Base-by-base conservation (phyloP, 176 grass and related monocot species). In the Triticum aestivum region DNA sequence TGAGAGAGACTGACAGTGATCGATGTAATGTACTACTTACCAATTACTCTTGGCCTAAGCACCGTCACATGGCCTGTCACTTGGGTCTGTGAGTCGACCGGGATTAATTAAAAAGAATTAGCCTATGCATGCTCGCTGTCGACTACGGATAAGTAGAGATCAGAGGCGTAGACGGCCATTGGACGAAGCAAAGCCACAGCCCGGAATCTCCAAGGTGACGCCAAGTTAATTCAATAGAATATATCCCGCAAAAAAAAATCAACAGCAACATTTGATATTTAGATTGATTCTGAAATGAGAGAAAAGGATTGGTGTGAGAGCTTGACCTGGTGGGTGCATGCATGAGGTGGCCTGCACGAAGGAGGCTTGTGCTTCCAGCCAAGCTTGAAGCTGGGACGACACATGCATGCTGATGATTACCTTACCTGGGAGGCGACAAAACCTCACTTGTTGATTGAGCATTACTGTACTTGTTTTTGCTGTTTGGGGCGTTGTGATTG, bases 41-140 rank as follows among this genome's bases (percentile, higher is more conserved):
- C 11, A 8, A 8, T 80, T 13, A 73, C 11, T 80, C 24, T 62
- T 11, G 4, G 59, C 9, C 35, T 13, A 58, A 21, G 5, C 47
- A 73, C n/a, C 12, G 2, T 86, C 65, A 41, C 75, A 79, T 56
- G 73, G 52, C 11, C 13, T 34, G 51, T 21, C 61, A 77, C 52
- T 49, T 56, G 45, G 37, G 49, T 21, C 47, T 24, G 9, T 23
- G 1, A 62, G 1, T 62, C 9, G 3, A 23, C 3, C 9, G 9
- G 11, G 5, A 66, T 56, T 37, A 82, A 38, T 58, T 58, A 58
- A 8, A 20, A 47, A 26, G 18, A 72, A 3, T 29, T 45, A 68
- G 61, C 71, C 86, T 56, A 56, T 56, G 52, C 79, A 84, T 79
- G 87, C 66, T n/a, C 51, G 42, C 21, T 73, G 66, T 73, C 56